Conservation (phyloP, 2,329 filamentous ascomycete genomes). For the Phialemoniopsis sp. region DNA sequence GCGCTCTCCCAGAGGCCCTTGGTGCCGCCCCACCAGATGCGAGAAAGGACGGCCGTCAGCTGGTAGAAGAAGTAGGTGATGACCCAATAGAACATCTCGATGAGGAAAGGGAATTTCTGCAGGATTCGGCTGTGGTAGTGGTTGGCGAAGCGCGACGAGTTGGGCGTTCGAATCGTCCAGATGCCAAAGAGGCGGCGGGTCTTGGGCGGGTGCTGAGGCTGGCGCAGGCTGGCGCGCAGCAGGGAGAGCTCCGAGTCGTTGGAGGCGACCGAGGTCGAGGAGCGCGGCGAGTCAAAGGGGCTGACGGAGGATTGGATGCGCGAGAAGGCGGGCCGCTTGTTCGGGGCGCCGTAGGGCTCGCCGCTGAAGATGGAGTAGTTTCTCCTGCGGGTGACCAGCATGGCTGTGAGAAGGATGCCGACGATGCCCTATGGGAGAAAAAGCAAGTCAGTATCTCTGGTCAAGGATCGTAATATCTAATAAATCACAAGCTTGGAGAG, state of each 20-base stretch:
- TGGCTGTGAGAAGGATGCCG: constrained; percentile 27
- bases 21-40: constrained; percentile 45
- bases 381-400: constrained; percentile 29
- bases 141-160: constrained; percentile 52
- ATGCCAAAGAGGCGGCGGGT: constrained; percentile 20
- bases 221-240: constrained; percentile 3
- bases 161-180: constrained; percentile 39
- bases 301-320: constrained; percentile 41
- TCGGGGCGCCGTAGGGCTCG: no score
- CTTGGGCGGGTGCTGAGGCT: constrained; percentile 16
- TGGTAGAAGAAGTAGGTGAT: constrained; percentile 63
- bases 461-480: neutral
- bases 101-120: constrained; percentile 62
- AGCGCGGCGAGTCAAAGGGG: constrained; percentile 17
- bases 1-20: constrained; percentile 38
- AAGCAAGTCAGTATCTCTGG: neutral
- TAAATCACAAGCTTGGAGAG: neutral
- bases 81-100: constrained; percentile 73
- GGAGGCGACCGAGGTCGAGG: constrained; percentile 10
- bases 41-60: constrained; percentile 48
- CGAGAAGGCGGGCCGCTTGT: no score
- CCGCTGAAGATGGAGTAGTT: constrained; percentile 26
- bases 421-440: constrained; percentile 24
- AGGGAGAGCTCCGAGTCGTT: constrained; percentile 4
- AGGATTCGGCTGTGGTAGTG: constrained; percentile 56